A percentile compares a stretch with the other conserved stretches of the same genome.
These are phyloP conservation scores for Pythium rhizo-oryzae DNA, from an alignment of 352 stramenopile genomes.

Conservation along the genomic window DNA sequence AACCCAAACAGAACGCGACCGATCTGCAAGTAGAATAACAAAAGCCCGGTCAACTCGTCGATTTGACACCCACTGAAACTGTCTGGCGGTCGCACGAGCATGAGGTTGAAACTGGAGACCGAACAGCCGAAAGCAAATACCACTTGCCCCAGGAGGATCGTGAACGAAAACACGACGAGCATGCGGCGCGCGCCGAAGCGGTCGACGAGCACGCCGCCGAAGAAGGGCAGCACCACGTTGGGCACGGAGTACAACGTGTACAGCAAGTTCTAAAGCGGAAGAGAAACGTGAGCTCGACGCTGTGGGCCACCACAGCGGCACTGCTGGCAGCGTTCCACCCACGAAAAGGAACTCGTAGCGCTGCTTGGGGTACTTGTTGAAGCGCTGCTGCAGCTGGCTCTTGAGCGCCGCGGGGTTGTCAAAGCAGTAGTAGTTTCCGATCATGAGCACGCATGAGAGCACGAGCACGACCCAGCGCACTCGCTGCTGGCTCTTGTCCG, in stretches of 20 bases:
- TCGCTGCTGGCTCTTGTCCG: constrained; percentile 73
- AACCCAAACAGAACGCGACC: constrained; percentile 93
- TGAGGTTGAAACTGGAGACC: constrained; percentile 75
- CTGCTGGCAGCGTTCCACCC: constrained; percentile 11
- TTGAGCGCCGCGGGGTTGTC: constrained; percentile 90
- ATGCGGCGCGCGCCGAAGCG: constrained; percentile 84
- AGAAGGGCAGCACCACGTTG: constrained; percentile 93
- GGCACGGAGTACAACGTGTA: constrained; percentile 94
- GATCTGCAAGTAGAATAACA: constrained; percentile 38
- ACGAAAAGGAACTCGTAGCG: constrained; percentile 88
- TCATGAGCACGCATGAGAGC: constrained; percentile 88
- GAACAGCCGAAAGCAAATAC: constrained; percentile 89
- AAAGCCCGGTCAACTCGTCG: no score
- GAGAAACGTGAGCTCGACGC: not conserved
- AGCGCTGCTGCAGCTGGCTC: constrained; percentile 86
- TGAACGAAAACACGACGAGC: constrained; percentile 83
- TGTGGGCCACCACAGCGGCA: not conserved
- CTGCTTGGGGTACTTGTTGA: constrained; percentile 68
- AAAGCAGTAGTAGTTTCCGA: constrained; percentile 93
- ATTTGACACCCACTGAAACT: no score
- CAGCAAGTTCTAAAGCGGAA: constrained; percentile 77
- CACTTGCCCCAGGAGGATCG: constrained; percentile 85
- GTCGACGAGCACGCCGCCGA: constrained; percentile 92
- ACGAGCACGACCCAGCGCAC: constrained; percentile 89
- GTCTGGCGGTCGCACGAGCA: constrained; percentile 46